These are phyloP conservation scores for Pythium biforme DNA, from an alignment of 352 stramenopile genomes.

Conservation along the genomic window DNA sequence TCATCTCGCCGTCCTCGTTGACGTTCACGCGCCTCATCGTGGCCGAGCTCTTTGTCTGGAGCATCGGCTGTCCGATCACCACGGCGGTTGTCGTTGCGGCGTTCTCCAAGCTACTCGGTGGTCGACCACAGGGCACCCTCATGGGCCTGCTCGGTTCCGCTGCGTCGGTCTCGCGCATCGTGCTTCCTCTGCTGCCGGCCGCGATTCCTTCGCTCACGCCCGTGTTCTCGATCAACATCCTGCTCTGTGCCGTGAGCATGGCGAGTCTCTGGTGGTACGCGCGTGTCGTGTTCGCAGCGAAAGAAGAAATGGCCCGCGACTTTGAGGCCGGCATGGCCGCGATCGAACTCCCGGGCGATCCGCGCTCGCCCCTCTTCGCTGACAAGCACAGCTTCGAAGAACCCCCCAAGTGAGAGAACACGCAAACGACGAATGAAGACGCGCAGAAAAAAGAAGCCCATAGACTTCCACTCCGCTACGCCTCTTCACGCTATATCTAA, in stretches of 20 bases:
- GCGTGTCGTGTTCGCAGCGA: conserved; percentile 51
- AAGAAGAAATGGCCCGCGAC: conserved; percentile 44
- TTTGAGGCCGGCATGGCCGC: conserved; percentile 35
- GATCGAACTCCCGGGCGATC: conserved; percentile 31
- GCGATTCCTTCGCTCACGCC: conserved; percentile 64
- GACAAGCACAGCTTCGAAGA: conserved; percentile 30
- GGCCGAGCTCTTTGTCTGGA: conserved; percentile 77
- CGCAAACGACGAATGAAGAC: not conserved
- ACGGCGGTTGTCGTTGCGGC: conserved; percentile 71
- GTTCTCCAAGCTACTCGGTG: conserved; percentile 77
- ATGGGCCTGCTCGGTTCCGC: conserved; percentile 79
- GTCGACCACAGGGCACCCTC: conserved; percentile 70
- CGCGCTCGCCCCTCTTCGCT: conserved; percentile 46
- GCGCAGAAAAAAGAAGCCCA: conserved; percentile 6
- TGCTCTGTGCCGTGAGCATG: conserved; percentile 55
- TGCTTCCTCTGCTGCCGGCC: conserved; percentile 69
- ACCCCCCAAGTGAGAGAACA: conserved; percentile 4
- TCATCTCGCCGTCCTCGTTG: conserved; percentile 39
- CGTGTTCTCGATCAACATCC: conserved; percentile 77
- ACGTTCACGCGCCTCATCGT: conserved; percentile 52
- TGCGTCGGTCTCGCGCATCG: conserved; percentile 69
- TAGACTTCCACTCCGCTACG: not conserved
- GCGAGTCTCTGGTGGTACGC: conserved; percentile 66
- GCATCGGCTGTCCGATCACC: conserved; percentile 75
- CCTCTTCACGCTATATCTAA: conserved; percentile 6